Base-by-base conservation (phyloP, 163 green algal genomes). In the Scenedesmus sp. region DNA sequence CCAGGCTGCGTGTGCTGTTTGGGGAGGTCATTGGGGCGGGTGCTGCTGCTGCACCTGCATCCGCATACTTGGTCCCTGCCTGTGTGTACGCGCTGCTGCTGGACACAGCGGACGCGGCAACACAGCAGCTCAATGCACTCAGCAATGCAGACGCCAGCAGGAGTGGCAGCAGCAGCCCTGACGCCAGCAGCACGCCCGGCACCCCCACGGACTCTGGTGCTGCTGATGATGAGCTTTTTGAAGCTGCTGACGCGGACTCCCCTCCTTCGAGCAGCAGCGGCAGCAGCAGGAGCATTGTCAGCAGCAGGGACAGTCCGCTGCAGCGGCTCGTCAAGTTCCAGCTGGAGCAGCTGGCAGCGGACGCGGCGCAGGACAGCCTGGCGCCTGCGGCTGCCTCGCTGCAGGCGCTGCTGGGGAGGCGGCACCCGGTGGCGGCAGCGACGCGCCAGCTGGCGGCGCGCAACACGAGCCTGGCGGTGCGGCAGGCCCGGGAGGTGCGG, bases 401-500 rank as follows among this genome's bases (percentile, higher is more conserved):
- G 37, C 49, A 73, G 46, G 24, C 16, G 9, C 72, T 94, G 26
- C 68, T 94, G 59, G 92, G 92, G 18, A 33, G n/a, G 33, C 42
- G 51, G 10, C 92, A 94, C 80, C 73, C 85, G 10, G 65, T 94
- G 40, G 79, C 61, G 24, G 33, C 43, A 26, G 61, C 80, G 1
- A n/a, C 93, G 85, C 43, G 12, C 10, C 35, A 44, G 42, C 80
- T 93, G 42, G 79, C 89, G 51, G 92, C 90, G 18, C 7, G 59
- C 51, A 94, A 94, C 89, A 93, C 87, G 61, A 94, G 92, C 65
- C 0, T 79, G 0, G 85, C 35, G 0, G 83, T 72, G 9, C 51
- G 92, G 65, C 92, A 94, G 89, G 51, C 68, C 68, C 51, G 88
- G 46, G 85, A 92, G 89, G 33, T 94, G 84, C 22, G 88, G 61